These are phyloP conservation scores for Nannochloropsis oceanica DNA, from an alignment of 108 stramenopile genomes.

Conservation along the genomic window DNA sequence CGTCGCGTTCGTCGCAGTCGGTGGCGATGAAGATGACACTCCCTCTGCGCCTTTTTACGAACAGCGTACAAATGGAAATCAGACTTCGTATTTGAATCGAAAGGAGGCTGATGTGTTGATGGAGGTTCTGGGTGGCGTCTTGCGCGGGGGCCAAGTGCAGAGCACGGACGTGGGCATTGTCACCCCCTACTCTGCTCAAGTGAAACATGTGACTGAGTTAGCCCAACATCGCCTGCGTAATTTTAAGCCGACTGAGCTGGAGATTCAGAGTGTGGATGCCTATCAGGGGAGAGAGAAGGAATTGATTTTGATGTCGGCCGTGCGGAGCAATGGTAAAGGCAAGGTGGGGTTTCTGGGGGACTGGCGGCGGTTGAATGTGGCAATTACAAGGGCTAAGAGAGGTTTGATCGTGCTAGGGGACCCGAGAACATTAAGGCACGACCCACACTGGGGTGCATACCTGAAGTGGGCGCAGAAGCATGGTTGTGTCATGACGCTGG, in stretches of 20 bases:
- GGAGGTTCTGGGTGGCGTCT: conserved; percentile 6
- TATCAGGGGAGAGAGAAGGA: conserved; percentile 40
- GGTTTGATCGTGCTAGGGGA: conserved; percentile 28
- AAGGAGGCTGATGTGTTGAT: conserved; percentile 22
- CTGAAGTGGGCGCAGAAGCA: conserved; percentile 4
- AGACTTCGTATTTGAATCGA: conserved; percentile 17
- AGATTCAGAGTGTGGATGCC: conserved; percentile 29
- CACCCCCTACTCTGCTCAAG: conserved; percentile 27
- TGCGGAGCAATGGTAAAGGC: conserved; percentile 19
- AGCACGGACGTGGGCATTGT: conserved; percentile 23
- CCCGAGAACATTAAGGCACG: conserved; percentile 15
- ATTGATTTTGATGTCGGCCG: conserved; percentile 31
- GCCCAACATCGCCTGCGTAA: conserved; percentile 1
- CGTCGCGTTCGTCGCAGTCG: conserved; percentile 7
- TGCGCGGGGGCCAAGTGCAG: conserved; percentile 8
- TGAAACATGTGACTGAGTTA: conserved; percentile 14
- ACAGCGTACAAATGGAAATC: not conserved
- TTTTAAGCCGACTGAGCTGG: conserved; percentile 3
- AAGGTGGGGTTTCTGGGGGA: conserved; percentile 31
- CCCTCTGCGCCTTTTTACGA: not conserved
- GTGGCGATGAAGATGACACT: not conserved
- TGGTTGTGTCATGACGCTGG: conserved; percentile 7
- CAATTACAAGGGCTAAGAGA: conserved; percentile 30
- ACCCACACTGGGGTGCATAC: conserved; percentile 23
- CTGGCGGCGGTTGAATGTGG: conserved; percentile 35